Conservation (phyloP, 148 eudicot genomes). For the Arbutus unedo region DNA sequence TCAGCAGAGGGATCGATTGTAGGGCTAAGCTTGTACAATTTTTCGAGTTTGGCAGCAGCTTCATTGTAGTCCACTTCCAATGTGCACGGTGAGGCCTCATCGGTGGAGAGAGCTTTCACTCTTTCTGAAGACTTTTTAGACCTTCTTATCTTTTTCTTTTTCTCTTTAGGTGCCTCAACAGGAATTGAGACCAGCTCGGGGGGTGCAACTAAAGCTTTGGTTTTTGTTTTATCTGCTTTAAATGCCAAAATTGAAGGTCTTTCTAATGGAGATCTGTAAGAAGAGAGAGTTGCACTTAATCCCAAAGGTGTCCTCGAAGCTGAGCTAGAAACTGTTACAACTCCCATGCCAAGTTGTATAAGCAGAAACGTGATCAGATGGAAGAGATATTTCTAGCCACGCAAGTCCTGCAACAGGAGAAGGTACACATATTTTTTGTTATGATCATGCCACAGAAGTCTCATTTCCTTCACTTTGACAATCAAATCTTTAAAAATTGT, state of each 20-base stretch:
- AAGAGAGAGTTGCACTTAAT: slow-evolving; percentile 42
- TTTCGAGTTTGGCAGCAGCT: slow-evolving; percentile 89
- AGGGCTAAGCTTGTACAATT: slow-evolving; percentile 66
- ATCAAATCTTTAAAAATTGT: not conserved
- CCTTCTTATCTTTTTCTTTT: slow-evolving; percentile 47
- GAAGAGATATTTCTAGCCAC: not conserved
- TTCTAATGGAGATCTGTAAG: slow-evolving; percentile 34
- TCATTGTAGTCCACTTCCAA: slow-evolving; percentile 69
- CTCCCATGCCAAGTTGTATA: slow-evolving; percentile 69
- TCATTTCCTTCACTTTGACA: not conserved
- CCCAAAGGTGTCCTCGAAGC: slow-evolving; percentile 72
- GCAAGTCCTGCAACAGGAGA: not conserved
- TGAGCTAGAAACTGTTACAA: slow-evolving; percentile 87
- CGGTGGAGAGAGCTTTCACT: slow-evolving; percentile 41
- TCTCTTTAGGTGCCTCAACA: slow-evolving; percentile 50
- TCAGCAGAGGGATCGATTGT: slow-evolving; percentile 26
- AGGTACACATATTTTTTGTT: not conserved
- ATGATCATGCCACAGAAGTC: not conserved
- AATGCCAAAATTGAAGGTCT: slow-evolving; percentile 54
- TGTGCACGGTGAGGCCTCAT: slow-evolving; percentile 43
- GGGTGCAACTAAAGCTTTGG: slow-evolving; percentile 46
- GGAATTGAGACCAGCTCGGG: slow-evolving; percentile 44
- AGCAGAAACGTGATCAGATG: not conserved
- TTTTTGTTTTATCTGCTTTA: slow-evolving; percentile 53
- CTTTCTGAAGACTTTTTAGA: slow-evolving; percentile 43